These are phyloP conservation scores for Pseudogymnoascus sp. DNA, from an alignment of 2,329 filamentous ascomycete genomes.

Conservation along the genomic window DNA sequence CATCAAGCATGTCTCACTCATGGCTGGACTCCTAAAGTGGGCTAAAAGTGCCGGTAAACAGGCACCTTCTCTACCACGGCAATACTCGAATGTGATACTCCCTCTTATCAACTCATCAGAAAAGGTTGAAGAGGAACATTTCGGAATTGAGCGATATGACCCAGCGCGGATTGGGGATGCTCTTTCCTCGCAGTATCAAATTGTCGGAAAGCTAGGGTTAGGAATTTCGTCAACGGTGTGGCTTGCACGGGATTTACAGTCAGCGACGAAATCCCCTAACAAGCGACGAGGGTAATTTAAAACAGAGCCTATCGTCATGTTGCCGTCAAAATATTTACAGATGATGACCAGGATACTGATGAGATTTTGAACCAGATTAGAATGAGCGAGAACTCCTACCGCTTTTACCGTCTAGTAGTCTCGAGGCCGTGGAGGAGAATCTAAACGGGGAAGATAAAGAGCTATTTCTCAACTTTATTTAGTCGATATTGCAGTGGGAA, in stretches of 20 bases:
- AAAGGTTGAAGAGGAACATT: conserved; percentile 14
- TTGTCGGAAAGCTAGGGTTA: conserved; percentile 18
- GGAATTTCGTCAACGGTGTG: conserved; percentile 16
- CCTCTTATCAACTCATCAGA: conserved; percentile 11
- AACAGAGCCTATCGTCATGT: conserved; percentile 14
- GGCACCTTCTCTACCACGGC: conserved; percentile 12
- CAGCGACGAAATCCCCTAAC: not conserved
- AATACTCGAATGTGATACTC: conserved; percentile 12
- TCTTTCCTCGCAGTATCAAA: conserved; percentile 14
- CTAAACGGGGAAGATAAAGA: conserved; percentile 15
- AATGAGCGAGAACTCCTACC: conserved; percentile 14
- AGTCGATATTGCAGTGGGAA: conserved; percentile 17
- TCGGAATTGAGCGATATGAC: conserved; percentile 16
- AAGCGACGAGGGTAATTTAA: conserved; percentile 13
- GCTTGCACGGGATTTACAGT: conserved; percentile 13
- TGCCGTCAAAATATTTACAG: conserved; percentile 17
- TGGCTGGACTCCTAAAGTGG: conserved; percentile 14
- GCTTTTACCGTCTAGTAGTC: conserved; percentile 15
- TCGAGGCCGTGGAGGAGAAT: conserved; percentile 15
- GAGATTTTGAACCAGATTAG: conserved; percentile 20
- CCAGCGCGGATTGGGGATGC: conserved; percentile 15
- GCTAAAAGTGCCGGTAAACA: conserved; percentile 12
- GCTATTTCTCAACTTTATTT: conserved; percentile 16
- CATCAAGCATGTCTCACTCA: not conserved
- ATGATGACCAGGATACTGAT: conserved; percentile 11